phyloP scores from a whole-genome alignment of 73 alveolate species.

The Uronychia setigera region DNA sequence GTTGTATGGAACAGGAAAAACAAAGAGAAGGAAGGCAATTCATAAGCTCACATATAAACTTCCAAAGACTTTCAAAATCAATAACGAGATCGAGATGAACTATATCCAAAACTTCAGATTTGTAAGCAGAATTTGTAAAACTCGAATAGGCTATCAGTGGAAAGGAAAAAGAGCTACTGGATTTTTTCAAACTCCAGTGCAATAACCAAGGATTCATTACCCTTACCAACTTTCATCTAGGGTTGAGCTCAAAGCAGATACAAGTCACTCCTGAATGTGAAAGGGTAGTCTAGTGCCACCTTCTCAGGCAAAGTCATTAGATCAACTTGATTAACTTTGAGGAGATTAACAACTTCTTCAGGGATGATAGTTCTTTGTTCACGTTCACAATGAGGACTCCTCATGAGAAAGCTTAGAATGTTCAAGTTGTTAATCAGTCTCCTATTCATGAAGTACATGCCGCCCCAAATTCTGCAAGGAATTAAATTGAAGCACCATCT shows the following conservation, averaged over 20 bases:
- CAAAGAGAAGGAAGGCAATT: background rate
- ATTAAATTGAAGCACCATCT: background rate
- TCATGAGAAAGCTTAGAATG: background rate
- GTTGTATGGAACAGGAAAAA: background rate
- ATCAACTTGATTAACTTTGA: background rate
- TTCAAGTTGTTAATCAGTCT: background rate
- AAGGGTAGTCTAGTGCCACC: background rate
- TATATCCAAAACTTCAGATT: background rate
- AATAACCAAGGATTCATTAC: background rate
- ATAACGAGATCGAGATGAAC: background rate
- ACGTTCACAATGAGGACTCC: background rate
- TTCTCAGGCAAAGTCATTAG: background rate
- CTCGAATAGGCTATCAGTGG: background rate
- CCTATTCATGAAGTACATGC: background rate
- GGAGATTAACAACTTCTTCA: background rate
- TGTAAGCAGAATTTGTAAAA: background rate
- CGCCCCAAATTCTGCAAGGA: background rate
- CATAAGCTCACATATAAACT: background rate
- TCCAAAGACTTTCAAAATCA: background rate
- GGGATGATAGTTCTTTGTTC: background rate
- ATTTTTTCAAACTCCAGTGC: background rate
- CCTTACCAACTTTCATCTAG: background rate
- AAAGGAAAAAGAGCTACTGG: background rate
- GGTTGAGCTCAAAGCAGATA: background rate
- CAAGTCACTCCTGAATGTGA: background rate